These are phyloP conservation scores for Hygrophorus pudorinus DNA, from an alignment of 768 basidiomycete species.

Conservation along the genomic window DNA sequence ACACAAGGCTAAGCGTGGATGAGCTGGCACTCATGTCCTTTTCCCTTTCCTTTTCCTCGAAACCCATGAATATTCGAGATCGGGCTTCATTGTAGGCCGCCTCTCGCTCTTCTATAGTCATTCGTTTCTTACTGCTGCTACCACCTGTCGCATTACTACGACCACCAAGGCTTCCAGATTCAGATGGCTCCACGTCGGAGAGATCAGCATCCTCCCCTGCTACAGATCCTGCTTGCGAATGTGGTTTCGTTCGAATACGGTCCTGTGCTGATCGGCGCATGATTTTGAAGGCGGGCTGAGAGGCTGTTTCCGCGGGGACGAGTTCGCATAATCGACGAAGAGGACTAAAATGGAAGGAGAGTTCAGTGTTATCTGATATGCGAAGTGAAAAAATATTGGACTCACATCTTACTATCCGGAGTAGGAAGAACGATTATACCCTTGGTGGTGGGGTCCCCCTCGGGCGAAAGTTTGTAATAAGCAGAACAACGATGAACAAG, in stretches of 20 bases:
- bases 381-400: slow-evolving; percentile 11
- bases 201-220: slow-evolving; percentile 67
- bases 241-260: slow-evolving; percentile 38
- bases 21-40: slow-evolving; percentile 72
- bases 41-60: slow-evolving; percentile 64
- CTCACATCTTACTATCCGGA: slow-evolving; percentile 69
- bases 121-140: slow-evolving; percentile 52
- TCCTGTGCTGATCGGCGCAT: slow-evolving; percentile 62
- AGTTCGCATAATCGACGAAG: slow-evolving; percentile 61
- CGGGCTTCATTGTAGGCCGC: slow-evolving; percentile 87
- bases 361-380: slow-evolving; percentile 6
- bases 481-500: slow-evolving; percentile 80
- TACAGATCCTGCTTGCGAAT: slow-evolving; percentile 66
- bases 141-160: slow-evolving; percentile 54
- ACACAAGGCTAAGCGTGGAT: slow-evolving; percentile 61
- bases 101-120: slow-evolving; percentile 79
- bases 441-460: slow-evolving; percentile 57
- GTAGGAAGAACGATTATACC: slow-evolving; percentile 47
- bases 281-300: slow-evolving; percentile 79
- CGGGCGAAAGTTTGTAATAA: slow-evolving; percentile 68
- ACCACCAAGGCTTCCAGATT: slow-evolving; percentile 66
- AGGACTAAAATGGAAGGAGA: slow-evolving; percentile 40
- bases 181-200: slow-evolving; percentile 74
- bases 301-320: slow-evolving; percentile 60
- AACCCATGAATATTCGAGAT: slow-evolving; percentile 77